Conservation (phyloP, 2,329 filamentous ascomycete genomes). For the Trichoderma atrobrunneum region DNA sequence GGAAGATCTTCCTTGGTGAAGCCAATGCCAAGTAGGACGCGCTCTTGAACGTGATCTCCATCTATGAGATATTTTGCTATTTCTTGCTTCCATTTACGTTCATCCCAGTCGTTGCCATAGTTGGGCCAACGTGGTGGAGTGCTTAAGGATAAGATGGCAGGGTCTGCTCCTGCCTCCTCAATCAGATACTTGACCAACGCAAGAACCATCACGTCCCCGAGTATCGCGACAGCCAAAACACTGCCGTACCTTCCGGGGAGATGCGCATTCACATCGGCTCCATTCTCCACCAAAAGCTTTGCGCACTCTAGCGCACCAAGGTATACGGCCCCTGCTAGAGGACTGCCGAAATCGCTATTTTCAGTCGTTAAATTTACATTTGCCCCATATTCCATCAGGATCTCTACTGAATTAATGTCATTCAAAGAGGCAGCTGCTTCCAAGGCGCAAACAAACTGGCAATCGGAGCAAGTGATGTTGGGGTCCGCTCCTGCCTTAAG, state of each 20-base stretch:
- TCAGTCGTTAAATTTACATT: background rate
- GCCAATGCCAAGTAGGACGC: background rate
- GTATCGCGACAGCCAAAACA: background rate
- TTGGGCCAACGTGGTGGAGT: too few species aligned
- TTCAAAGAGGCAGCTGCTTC: fast-evolving
- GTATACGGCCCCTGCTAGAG: background rate
- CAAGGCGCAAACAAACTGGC: background rate
- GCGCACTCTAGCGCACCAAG: fast-evolving
- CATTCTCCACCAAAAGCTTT: background rate
- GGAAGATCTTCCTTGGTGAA: background rate
- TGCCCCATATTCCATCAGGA: background rate
- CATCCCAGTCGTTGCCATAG: too few species aligned
- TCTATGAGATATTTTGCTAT: background rate
- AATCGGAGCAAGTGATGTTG: background rate
- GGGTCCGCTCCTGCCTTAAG: background rate
- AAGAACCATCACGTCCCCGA: fast-evolving
- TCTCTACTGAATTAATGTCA: fast-evolving
- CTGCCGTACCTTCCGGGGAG: background rate
- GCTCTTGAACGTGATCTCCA: background rate
- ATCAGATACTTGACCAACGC: background rate
- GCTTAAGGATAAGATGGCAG: background rate
- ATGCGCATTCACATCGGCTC: background rate
- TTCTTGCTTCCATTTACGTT: too few species aligned
- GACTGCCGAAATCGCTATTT: fast-evolving
- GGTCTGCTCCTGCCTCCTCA: background rate